Percentiles rank a stretch among this genome's conserved stretches.
These are phyloP conservation scores for Bipolaris oryzae DNA, from an alignment of 2,329 filamentous ascomycete species.

Conservation along the genomic window DNA sequence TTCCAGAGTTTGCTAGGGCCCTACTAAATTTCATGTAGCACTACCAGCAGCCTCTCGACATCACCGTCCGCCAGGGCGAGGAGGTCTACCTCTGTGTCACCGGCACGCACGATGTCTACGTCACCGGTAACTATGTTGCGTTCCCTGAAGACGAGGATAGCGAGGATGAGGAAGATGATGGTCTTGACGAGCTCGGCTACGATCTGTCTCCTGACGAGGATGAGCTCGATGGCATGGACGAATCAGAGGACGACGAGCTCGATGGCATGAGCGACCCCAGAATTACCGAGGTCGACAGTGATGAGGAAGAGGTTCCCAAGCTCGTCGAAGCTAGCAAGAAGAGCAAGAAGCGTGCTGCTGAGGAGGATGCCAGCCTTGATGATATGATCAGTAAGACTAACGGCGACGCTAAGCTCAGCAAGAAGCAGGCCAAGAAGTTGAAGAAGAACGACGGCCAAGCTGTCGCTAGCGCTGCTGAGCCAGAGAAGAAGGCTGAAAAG, in stretches of 20 bases:
- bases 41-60: conserved; percentile 94
- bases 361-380: conserved; percentile 69
- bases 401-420: conserved; percentile 79
- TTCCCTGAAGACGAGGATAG: conserved; percentile 65
- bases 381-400: conserved; percentile 80
- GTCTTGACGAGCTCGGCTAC: conserved; percentile 70
- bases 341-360: conserved; percentile 89
- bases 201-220: conserved; percentile 81
- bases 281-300: conserved; percentile 80
- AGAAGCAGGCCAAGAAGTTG: conserved; percentile 97
- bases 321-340: conserved; percentile 56
- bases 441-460: conserved; percentile 98
- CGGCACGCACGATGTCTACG: conserved; percentile 86
- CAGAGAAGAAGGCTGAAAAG: conserved; percentile 60
- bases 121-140: conserved; percentile 96
- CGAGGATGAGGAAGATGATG: conserved; percentile 65
- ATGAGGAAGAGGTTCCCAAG: conserved; percentile 72
- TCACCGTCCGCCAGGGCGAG: conserved; percentile 88
- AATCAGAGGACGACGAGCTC: conserved; percentile 56
- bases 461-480: conserved; percentile 60
- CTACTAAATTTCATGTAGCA: conserved; percentile 63
- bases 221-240: conserved; percentile 66
- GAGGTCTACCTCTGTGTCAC: conserved; percentile 89
- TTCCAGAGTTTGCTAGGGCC: not conserved
- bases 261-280: conserved; percentile 76